Conservation (phyloP, 2,329 filamentous ascomycete species). For the Diaporthe ilicicola region DNA sequence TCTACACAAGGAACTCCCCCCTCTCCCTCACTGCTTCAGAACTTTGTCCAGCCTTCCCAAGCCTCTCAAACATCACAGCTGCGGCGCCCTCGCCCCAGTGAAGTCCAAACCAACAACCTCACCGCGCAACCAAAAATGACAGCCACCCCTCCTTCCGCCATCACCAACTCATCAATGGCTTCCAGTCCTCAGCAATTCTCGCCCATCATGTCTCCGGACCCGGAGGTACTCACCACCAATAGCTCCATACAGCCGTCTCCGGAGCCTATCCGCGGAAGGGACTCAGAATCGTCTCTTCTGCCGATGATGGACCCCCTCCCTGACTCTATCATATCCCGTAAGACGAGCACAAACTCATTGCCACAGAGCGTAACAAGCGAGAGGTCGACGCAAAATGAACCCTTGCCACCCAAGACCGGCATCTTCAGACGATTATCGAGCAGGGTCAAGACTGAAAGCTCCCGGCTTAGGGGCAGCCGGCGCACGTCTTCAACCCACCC, state of each 20-base stretch:
- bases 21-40: conserved; percentile 41
- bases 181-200: conserved; percentile 65
- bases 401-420: conserved; percentile 53
- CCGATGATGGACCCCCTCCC: conserved; percentile 51
- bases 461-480: conserved; percentile 52
- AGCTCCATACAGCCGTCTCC: conserved; percentile 74
- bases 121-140: conserved; percentile 46
- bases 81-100: conserved; percentile 54
- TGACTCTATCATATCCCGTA: conserved; percentile 71
- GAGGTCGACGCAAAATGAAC: conserved; percentile 64
- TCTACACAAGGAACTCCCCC: conserved; percentile 40
- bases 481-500: conserved; percentile 81
- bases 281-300: conserved; percentile 37
- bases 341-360: conserved; percentile 69
- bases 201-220: conserved; percentile 65
- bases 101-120: conserved; percentile 57
- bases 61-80: conserved; percentile 48
- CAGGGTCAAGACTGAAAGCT: conserved; percentile 71
- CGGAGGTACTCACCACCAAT: conserved; percentile 61
- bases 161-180: conserved; percentile 64
- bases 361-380: conserved; percentile 65
- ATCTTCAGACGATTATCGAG: conserved; percentile 88
- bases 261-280: conserved; percentile 65
- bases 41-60: conserved; percentile 53
- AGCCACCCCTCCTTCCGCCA: conserved; percentile 59